Base-by-base conservation (phyloP, 2,329 filamentous ascomycete genomes). In the Fusarium sarcochroum region DNA sequence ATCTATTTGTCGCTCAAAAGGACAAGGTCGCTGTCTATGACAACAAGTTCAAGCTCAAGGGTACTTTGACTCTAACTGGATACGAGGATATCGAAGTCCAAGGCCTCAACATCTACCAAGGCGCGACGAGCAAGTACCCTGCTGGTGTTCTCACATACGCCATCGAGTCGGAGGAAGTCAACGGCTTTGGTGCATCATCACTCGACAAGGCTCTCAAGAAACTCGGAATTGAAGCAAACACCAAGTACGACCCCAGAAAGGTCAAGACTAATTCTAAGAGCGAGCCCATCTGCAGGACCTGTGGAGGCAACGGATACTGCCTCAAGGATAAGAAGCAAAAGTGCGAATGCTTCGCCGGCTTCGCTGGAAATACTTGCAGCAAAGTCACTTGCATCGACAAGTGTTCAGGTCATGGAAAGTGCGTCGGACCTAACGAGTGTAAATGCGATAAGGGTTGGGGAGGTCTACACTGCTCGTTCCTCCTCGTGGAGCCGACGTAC, bases 311-410 rank as follows among this genome's bases (percentile, higher is more conserved):
- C 27, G 82, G 83, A 4, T 84, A 80, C 64, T 82, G 77, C 50
- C 54, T 71, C 18, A 67, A 69, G 11, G 68, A 56, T 6, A 63
- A 67, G 42, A 57, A 62, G 18, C 61, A 64, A 5, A 73, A 71
- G 1, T 84, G 82, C 57, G 75, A 76, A 8, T 85, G 82, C 62
- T 84, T 85, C 53, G 76, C 81, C 4, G 82, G 83, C 5, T 82
- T 80, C n/a, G 41, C 72, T 0, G 82, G 81, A 4, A 66, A 55
- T 1, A 69, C 62, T 0, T 84, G 83, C 60, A 63, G 64, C 6
- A 66, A 74, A 6, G 76, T 81, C 50, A 79, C 76, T 3, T 85
- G 83, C 58, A 73, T 69, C 3, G 74, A 82, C 34, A 71, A 79
- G 63, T 85, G 82, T 69, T 82, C 80, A 6, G 76, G 75, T 1